phyloP scores from a whole-genome alignment of 2,329 filamentous ascomycete species.

The Paraphaeosphaeria minitans region DNA sequence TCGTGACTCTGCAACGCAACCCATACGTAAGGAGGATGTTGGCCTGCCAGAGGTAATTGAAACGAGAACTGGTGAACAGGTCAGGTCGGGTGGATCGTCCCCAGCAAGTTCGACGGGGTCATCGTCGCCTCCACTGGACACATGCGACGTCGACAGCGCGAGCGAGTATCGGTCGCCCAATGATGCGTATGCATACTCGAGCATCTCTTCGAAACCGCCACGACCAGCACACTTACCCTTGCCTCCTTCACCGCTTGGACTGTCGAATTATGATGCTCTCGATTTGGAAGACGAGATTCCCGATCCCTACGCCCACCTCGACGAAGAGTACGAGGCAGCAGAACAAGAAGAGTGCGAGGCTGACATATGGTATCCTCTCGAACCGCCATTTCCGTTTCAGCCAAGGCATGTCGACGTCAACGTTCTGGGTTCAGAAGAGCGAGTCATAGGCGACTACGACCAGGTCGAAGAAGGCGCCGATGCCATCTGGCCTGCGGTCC shows the following conservation, averaged over 20 bases:
- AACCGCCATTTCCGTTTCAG: conserved; percentile 15
- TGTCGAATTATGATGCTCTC: conserved; percentile 52
- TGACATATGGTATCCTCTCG: conserved; percentile 21
- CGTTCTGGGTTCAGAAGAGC: conserved; percentile 26
- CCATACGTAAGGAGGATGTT: conserved; percentile 16
- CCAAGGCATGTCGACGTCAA: conserved; percentile 27
- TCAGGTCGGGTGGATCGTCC: neutral
- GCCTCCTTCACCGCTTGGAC: conserved; percentile 46
- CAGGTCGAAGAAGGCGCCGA: conserved; percentile 29
- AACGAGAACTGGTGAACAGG: conserved; percentile 1
- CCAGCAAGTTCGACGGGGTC: conserved; percentile 20
- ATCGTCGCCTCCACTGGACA: conserved; percentile 25
- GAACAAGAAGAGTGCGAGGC: conserved; percentile 19
- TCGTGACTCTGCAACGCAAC: conserved; percentile 39
- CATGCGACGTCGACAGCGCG: conserved; percentile 12
- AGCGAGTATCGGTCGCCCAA: conserved; percentile 37
- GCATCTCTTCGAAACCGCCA: conserved; percentile 23
- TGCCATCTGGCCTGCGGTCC: conserved; percentile 27
- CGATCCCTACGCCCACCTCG: conserved; percentile 37
- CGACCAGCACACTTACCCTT: conserved; percentile 39
- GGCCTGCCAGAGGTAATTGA: neutral
- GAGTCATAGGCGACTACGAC: conserved; percentile 34
- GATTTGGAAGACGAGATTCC: conserved; percentile 44
- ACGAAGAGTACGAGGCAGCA: conserved; percentile 31
- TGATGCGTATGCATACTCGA: conserved; percentile 35